A percentile compares a stretch with the other conserved stretches of the same genome.
Evolutionary conservation across 768 basidiomycete species (phyloP).

Genomic region (Kwoniella shandongensis): DNA sequence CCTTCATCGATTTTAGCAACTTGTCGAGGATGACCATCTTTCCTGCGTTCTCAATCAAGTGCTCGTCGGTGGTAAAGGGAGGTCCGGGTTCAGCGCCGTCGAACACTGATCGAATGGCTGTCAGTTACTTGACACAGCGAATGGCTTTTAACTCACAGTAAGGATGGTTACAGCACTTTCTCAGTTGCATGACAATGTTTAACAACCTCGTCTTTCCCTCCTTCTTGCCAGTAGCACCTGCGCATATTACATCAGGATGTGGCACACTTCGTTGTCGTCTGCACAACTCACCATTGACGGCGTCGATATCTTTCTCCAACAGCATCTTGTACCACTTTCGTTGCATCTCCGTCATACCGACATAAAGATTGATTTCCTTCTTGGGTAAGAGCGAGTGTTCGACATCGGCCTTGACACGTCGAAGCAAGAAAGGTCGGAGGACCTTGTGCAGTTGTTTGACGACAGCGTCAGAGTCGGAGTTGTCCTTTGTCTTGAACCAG

Average conservation of each 20-base stretch:
- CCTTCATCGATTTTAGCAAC: constrained; percentile 79
- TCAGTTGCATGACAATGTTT: constrained; percentile 98
- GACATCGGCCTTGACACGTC: constrained; percentile 93
- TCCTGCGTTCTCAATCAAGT: constrained; percentile 87
- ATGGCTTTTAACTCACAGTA: constrained; percentile 43
- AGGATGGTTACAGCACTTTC: constrained; percentile 56
- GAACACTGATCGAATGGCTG: neutral
- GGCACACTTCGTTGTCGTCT: neutral
- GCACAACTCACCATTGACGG: constrained; percentile 74
- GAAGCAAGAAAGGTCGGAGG: constrained; percentile 85
- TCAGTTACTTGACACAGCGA: constrained; percentile 4
- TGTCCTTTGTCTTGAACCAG: constrained; percentile 85
- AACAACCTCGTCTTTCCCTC: constrained; percentile 96
- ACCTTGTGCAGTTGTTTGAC: constrained; percentile 98
- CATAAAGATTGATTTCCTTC: constrained; percentile 98
- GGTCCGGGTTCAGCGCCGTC: constrained; percentile 76
- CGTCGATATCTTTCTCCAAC: constrained; percentile 96
- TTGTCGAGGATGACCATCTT: constrained; percentile 99
- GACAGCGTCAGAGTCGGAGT: constrained; percentile 75
- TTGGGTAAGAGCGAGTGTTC: constrained; percentile 95
- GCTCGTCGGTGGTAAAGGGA: constrained; percentile 97
- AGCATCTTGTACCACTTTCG: constrained; percentile 92
- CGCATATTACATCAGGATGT: constrained; percentile 5
- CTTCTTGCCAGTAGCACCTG: constrained; percentile 90
- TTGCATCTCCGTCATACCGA: constrained; percentile 96